phyloP scores from a whole-genome alignment of 2,329 filamentous ascomycete species.

The Fusarium caatingaense region DNA sequence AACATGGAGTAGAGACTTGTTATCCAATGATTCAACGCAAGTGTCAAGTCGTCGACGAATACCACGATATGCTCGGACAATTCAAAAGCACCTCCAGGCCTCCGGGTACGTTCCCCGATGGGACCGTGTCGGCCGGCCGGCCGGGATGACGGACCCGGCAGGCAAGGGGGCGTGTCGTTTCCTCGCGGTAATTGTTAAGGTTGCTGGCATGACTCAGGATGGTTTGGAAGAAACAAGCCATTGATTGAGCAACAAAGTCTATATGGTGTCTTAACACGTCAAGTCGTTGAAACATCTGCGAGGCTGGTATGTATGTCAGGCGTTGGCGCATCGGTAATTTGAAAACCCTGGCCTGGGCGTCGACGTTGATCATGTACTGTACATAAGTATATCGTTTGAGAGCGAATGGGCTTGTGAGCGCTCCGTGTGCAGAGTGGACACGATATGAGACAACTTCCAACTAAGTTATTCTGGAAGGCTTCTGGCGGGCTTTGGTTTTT shows the following conservation, averaged over 20 bases:
- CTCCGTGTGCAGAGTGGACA: constrained; percentile 22
- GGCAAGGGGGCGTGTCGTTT: constrained; percentile 22
- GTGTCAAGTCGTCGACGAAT: constrained; percentile 5
- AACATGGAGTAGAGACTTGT: constrained; percentile 1
- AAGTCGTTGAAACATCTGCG: constrained; percentile 1
- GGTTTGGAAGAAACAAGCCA: constrained; percentile 16
- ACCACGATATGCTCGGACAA: constrained; percentile 13
- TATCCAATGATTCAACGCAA: constrained; percentile 13
- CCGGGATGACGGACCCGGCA: constrained; percentile 35
- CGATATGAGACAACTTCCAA: constrained; percentile 23
- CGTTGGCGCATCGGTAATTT: constrained; percentile 21
- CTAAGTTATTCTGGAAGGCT: constrained; percentile 44
- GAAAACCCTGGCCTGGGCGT: constrained; percentile 13
- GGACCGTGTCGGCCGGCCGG: constrained; percentile 38
- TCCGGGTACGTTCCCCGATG: constrained; percentile 39
- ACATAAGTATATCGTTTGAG: background rate
- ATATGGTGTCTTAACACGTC: constrained; percentile 4
- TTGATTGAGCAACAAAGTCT: constrained; percentile 16
- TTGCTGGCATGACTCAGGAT: constrained; percentile 31
- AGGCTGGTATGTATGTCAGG: constrained; percentile 18
- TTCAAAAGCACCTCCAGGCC: constrained; percentile 19
- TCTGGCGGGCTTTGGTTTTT: constrained; percentile 33
- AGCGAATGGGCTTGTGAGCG: constrained; percentile 1
- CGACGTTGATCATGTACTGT: constrained; percentile 22
- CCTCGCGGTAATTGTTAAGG: constrained; percentile 15